Evolutionary conservation across 352 stramenopile species (phyloP).

Genomic region (Pythium myriotylum): DNA sequence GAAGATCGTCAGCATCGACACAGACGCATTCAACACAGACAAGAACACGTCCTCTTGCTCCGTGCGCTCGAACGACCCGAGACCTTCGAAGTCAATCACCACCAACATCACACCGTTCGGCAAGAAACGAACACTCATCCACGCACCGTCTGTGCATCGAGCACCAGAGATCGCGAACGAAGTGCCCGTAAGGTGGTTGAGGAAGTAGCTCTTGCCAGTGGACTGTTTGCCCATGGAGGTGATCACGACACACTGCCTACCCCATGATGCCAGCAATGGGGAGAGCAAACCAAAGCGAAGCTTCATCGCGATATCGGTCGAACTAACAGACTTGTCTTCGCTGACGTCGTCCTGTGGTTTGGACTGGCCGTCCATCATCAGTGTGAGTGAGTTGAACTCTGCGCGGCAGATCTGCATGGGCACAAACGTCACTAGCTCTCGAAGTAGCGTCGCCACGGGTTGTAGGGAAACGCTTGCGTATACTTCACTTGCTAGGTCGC

Average conservation of each 20-base stretch:
- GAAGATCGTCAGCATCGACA: conserved; percentile 79
- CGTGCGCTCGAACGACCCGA: conserved; percentile 71
- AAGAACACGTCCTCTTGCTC: conserved; percentile 81
- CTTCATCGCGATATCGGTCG: too few species aligned
- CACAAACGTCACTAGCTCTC: too few species aligned
- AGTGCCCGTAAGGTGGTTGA: conserved; percentile 74
- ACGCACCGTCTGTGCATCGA: conserved; percentile 66
- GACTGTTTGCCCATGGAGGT: conserved; percentile 77
- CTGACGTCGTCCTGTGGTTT: too few species aligned
- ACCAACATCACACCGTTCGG: conserved; percentile 50
- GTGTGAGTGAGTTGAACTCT: too few species aligned
- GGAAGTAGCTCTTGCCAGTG: conserved; percentile 79
- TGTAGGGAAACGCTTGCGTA: too few species aligned
- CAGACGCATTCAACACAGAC: conserved; percentile 69
- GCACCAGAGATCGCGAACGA: conserved; percentile 73
- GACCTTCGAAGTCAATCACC: conserved; percentile 77
- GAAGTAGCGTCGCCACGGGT: too few species aligned
- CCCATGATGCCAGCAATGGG: conserved; percentile 43
- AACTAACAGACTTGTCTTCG: too few species aligned
- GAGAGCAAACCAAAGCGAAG: conserved; percentile 52
- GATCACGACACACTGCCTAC: conserved; percentile 45
- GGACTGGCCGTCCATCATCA: too few species aligned
- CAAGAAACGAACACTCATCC: conserved; percentile 59
- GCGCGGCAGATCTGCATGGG: too few species aligned
- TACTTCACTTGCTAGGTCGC: too few species aligned